phyloP scores from a whole-genome alignment of 2,329 filamentous ascomycete genomes.

The Fusarium citri region DNA sequence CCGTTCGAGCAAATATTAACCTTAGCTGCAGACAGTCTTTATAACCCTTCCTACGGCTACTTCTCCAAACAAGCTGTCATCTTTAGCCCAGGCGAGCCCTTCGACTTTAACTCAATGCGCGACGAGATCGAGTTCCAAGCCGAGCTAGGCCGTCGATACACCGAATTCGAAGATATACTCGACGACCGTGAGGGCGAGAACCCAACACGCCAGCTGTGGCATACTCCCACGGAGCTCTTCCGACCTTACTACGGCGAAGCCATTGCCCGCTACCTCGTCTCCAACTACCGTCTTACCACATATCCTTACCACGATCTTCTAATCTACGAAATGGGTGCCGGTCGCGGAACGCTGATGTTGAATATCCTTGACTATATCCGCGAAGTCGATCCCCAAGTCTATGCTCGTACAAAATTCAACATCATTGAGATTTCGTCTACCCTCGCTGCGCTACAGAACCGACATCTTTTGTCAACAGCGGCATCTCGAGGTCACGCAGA shows the following conservation, averaged over 20 bases:
- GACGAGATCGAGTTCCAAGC: conserved; percentile 89
- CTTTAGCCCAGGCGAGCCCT: conserved; percentile 91
- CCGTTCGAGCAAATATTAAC: conserved; percentile 36
- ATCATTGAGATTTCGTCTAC: conserved; percentile 94
- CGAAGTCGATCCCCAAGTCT: conserved; percentile 88
- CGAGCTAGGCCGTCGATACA: conserved; percentile 82
- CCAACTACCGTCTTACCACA: conserved; percentile 93
- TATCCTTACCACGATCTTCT: conserved; percentile 97
- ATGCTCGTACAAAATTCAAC: conserved; percentile 91
- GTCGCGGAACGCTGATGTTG: conserved; percentile 96
- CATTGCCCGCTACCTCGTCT: conserved; percentile 93
- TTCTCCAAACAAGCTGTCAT: conserved; percentile 97
- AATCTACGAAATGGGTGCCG: conserved; percentile 98
- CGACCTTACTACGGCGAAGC: conserved; percentile 96
- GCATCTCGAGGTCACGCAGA: conserved; percentile 79
- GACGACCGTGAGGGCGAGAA: conserved; percentile 76
- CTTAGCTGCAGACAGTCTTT: conserved; percentile 77
- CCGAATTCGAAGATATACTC: conserved; percentile 87
- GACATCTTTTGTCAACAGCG: conserved; percentile 74
- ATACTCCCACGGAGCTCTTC: conserved; percentile 97
- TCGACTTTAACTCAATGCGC: conserved; percentile 83
- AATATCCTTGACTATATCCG: conserved; percentile 98
- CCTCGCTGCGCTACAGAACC: conserved; percentile 81
- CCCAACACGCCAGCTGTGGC: conserved; percentile 91
- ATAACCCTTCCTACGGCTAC: conserved; percentile 95